phyloP scores from a whole-genome alignment of 352 stramenopile species.

The Thalassiosira oceanica region DNA sequence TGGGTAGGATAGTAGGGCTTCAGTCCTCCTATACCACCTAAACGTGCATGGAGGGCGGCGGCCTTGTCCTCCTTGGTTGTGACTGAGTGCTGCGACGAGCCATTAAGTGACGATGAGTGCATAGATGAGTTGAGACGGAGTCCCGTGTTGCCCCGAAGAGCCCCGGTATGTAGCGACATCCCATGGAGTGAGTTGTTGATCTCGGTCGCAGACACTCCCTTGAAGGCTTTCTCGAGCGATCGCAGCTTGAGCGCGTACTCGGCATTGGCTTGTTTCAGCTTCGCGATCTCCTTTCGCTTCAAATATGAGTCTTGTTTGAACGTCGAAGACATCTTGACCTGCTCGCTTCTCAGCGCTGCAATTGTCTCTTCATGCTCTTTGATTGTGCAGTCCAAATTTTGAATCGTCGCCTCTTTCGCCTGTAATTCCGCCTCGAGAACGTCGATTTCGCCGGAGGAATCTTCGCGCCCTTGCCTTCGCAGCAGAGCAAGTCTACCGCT shows the following conservation, averaged over 20 bases:
- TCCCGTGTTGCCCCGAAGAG: conserved; percentile 5
- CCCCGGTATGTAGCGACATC: conserved; percentile 1
- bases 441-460: no score
- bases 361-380: conserved; percentile 35
- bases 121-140: background rate
- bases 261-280: conserved; percentile 66
- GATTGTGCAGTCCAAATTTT: conserved; percentile 19
- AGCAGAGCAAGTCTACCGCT: no score
- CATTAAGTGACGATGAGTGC: conserved; percentile 21
- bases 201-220: conserved; percentile 12
- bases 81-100: conserved; percentile 5
- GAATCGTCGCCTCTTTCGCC: conserved; percentile 28
- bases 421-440: conserved; percentile 26
- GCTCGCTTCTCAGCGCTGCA: conserved; percentile 26
- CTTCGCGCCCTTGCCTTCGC: no score
- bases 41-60: conserved; percentile 11
- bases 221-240: conserved; percentile 40
- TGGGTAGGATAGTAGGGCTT: background rate
- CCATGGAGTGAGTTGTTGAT: background rate
- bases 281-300: conserved; percentile 63
- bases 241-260: conserved; percentile 44
- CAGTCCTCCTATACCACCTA: conserved; percentile 19
- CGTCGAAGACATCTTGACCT: conserved; percentile 59
- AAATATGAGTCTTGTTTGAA: conserved; percentile 69
- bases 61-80: conserved; percentile 14